Conservation (phyloP, 176 grass and related monocot genomes). For the Tillandsia fasciculata region DNA sequence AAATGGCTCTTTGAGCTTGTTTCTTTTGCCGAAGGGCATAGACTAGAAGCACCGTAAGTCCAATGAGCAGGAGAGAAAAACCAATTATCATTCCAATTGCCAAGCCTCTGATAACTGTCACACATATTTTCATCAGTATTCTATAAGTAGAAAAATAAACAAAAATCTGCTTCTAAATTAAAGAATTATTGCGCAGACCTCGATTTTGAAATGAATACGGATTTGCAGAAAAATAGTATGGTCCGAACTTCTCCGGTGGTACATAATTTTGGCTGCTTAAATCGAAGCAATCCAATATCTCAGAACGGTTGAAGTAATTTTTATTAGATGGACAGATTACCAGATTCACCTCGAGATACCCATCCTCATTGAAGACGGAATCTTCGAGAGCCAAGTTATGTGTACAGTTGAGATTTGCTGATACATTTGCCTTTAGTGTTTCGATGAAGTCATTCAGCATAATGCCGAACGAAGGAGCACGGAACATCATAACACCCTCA, state of each 20-base stretch:
- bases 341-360: conserved; percentile 32
- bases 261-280: conserved; percentile 34
- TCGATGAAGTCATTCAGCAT: neutral
- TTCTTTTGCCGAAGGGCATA: conserved; percentile 44
- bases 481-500: conserved; percentile 38
- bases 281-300: conserved; percentile 45
- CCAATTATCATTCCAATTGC: conserved; percentile 42
- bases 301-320: conserved; percentile 35
- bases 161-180: neutral
- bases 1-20: conserved; percentile 31
- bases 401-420: conserved; percentile 3
- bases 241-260: conserved; percentile 29
- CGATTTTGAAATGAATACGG: conserved; percentile 26
- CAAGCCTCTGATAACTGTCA: conserved; percentile 7
- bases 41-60: conserved; percentile 27
- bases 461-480: conserved; percentile 42
- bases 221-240: conserved; percentile 35
- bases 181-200: conserved; percentile 21
- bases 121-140: neutral
- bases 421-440: neutral
- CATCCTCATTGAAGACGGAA: neutral
- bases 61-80: conserved; percentile 26
- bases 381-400: conserved; percentile 12
- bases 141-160: conserved; percentile 6
- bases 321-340: conserved; percentile 32